Percentiles rank a stretch among this genome's conserved stretches.
These are phyloP conservation scores for Sarocladiaceae sp. DNA, from an alignment of 2,329 filamentous ascomycete genomes.

Conservation along the genomic window DNA sequence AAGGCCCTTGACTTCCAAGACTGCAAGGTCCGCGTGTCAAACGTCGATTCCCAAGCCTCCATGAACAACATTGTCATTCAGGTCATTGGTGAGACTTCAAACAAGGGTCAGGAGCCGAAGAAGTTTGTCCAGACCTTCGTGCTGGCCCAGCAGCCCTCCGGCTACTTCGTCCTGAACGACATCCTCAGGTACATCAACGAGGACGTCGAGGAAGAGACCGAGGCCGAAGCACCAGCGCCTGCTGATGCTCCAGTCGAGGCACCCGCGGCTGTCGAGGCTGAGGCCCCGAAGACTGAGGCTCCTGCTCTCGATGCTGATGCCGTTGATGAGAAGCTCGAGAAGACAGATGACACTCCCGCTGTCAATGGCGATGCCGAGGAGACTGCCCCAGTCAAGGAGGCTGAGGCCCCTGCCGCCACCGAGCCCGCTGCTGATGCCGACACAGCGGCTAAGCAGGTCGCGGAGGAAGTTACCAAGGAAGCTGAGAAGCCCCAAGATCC, in stretches of 20 bases:
- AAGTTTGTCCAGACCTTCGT: conserved; percentile 99
- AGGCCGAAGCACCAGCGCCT: conserved; percentile 28
- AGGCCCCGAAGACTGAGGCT: conserved; percentile 27
- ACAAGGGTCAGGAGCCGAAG: conserved; percentile 78
- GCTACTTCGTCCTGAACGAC: conserved; percentile 98
- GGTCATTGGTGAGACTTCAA: conserved; percentile 96
- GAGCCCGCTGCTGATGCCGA: conserved; percentile 39
- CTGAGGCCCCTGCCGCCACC: conserved; percentile 17
- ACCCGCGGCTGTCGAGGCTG: conserved; percentile 23
- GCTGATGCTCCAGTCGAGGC: conserved; percentile 22
- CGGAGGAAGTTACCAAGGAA: conserved; percentile 53
- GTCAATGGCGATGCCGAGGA: conserved; percentile 27
- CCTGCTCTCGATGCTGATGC: conserved; percentile 40
- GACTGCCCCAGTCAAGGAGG: conserved; percentile 28
- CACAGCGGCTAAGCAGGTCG: conserved; percentile 47
- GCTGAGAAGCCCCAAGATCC: conserved; percentile 65
- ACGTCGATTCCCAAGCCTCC: conserved; percentile 94
- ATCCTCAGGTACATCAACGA: conserved; percentile 93
- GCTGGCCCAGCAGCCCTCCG: conserved; percentile 90
- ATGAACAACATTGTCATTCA: conserved; percentile 94
- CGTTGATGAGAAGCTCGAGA: conserved; percentile 74
- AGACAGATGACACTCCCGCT: conserved; percentile 31
- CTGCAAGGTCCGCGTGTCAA: conserved; percentile 96
- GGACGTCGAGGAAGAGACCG: conserved; percentile 64
- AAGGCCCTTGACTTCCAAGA: conserved; percentile 91